These are phyloP conservation scores for Phaseolus lunatus DNA, from an alignment of 306 rosid species.

Conservation along the genomic window DNA sequence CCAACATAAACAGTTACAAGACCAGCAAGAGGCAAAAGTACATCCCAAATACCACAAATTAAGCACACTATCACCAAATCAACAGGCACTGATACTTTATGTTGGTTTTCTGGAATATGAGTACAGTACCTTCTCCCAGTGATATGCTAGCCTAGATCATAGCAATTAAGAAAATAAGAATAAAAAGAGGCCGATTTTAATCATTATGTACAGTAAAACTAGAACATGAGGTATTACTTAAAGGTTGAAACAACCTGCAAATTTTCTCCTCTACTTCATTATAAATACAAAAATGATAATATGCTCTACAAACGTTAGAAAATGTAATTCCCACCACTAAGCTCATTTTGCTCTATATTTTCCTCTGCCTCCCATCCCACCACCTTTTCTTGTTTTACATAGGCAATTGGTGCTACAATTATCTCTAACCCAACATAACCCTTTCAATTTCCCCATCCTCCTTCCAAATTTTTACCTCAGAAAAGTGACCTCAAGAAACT, in stretches of 20 bases:
- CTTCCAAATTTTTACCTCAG: slow-evolving; percentile 14
- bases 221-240: slow-evolving; percentile 1
- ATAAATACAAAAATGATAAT: no score
- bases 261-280: background rate
- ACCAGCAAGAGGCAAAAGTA: slow-evolving; percentile 21
- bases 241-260: slow-evolving; percentile 1
- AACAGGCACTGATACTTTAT: slow-evolving; percentile 27
- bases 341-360: no score
- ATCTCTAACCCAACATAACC: background rate
- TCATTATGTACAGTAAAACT: background rate
- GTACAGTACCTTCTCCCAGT: slow-evolving; percentile 1
- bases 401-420: background rate
- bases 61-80: slow-evolving; percentile 26
- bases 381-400: background rate
- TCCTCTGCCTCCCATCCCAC: no score
- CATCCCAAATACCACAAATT: slow-evolving; percentile 3
- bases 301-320: no score
- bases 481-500: slow-evolving; percentile 38
- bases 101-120: background rate
- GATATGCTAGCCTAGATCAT: slow-evolving; percentile 21
- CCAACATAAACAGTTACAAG: slow-evolving; percentile 18
- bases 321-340: no score
- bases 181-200: slow-evolving; percentile 6
- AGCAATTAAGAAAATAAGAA: background rate
- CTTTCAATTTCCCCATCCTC: background rate